Percentiles rank a stretch among this genome's conserved stretches.
These are phyloP conservation scores for Adansonia grandidieri DNA, from an alignment of 441 rosid species.

Conservation along the genomic window DNA sequence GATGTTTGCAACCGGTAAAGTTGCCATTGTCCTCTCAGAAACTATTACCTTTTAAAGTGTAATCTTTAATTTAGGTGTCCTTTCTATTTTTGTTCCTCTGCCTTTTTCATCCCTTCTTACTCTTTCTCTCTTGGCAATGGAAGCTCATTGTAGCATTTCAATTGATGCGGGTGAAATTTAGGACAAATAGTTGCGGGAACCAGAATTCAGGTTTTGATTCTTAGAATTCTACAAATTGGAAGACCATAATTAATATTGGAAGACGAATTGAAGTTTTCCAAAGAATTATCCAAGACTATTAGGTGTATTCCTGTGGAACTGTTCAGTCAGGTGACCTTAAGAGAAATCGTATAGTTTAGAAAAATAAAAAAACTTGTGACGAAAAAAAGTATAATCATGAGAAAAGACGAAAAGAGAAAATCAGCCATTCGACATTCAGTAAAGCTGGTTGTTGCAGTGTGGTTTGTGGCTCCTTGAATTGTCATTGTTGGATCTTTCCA, in stretches of 20 bases:
- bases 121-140: background rate
- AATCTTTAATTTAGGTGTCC: background rate
- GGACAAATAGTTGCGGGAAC: background rate
- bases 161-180: background rate
- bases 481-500: background rate
- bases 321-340: background rate
- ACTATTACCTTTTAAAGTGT: background rate
- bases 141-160: background rate
- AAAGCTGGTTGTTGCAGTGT: background rate
- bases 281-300: background rate
- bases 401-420: constrained; percentile 9
- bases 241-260: background rate
- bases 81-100: constrained; percentile 1
- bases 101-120: background rate
- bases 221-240: background rate
- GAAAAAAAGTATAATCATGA: background rate
- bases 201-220: background rate
- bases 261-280: background rate
- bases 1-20: constrained; percentile 94
- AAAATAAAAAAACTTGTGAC: background rate
- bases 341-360: background rate
- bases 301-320: background rate
- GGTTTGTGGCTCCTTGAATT: background rate
- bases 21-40: constrained; percentile 1
- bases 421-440: background rate